These are phyloP conservation scores for Aschersonia sp. DNA, from an alignment of 2,329 filamentous ascomycete species.

Conservation along the genomic window DNA sequence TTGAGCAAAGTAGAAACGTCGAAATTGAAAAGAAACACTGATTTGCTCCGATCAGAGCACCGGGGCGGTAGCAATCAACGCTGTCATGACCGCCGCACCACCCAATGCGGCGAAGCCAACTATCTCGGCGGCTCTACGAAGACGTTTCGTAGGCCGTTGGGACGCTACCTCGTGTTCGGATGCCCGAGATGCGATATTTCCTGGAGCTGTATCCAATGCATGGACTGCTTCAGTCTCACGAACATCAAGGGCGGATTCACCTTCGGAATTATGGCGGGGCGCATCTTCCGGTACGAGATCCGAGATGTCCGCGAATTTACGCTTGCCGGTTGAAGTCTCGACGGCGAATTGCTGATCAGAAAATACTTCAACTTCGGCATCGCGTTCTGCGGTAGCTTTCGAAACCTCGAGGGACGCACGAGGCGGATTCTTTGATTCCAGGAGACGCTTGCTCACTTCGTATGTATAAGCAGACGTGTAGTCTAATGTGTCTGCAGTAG, in stretches of 20 bases:
- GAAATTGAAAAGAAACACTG: not conserved
- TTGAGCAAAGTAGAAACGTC: not conserved
- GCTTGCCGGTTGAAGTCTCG: not conserved
- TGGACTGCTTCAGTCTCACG: not conserved
- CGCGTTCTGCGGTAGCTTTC: not conserved
- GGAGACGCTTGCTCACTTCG: conserved; percentile 11
- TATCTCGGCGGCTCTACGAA: conserved; percentile 19
- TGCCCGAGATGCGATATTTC: not conserved
- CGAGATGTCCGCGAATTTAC: conserved; percentile 2
- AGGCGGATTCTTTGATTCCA: too few relatives aligned
- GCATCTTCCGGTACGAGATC: not conserved
- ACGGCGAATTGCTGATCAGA: not conserved
- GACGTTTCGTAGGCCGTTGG: conserved; percentile 13
- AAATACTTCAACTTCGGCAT: not conserved
- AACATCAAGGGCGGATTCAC: not conserved
- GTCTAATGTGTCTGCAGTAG: conserved; percentile 5
- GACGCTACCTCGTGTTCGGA: too few relatives aligned
- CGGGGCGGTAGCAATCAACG: conserved; percentile 23
- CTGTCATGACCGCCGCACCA: conserved; percentile 23
- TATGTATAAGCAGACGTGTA: conserved; percentile 17
- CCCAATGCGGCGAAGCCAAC: conserved; percentile 21
- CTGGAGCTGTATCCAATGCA: not conserved
- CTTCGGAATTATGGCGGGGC: not conserved
- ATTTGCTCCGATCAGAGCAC: conserved; percentile 5
- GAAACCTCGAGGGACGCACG: not conserved